Evolutionary conservation across 2,329 filamentous ascomycete genomes (phyloP).

Genomic region (Lachnum nothofagi): DNA sequence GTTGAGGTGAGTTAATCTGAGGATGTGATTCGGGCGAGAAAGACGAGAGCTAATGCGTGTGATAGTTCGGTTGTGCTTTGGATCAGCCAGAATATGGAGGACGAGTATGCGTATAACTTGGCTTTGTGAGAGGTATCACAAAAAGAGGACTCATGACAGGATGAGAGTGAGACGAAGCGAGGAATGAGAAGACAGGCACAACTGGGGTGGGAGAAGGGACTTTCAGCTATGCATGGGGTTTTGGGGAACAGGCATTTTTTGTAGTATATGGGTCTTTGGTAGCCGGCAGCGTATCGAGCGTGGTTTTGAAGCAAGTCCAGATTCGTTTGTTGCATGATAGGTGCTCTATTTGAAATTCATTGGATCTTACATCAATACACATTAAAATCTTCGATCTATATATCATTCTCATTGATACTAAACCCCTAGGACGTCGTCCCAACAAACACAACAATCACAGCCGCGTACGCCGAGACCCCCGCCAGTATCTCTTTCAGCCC

Average conservation of each 20-base stretch:
- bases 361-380: too few species aligned
- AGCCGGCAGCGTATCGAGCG: background rate
- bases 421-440: too few species aligned
- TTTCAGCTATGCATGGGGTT: background rate
- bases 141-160: background rate
- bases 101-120: constrained; percentile 65
- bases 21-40: background rate
- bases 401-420: too few species aligned
- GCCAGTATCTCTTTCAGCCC: too few species aligned
- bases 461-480: too few species aligned
- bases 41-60: constrained; percentile 14
- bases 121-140: constrained; percentile 41
- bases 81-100: constrained; percentile 69
- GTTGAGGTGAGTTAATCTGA: constrained; percentile 43
- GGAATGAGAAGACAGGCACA: background rate
- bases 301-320: too few species aligned
- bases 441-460: too few species aligned
- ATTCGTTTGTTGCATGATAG: too few species aligned
- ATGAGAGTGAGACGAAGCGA: background rate
- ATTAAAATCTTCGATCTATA: too few species aligned
- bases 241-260: constrained; percentile 1
- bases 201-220: background rate
- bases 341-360: too few species aligned
- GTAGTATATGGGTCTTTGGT: constrained; percentile 4
- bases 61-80: constrained; percentile 58